Evolutionary conservation across 1,284 basidiomycete species (phyloP), one percentile per base, ranked within the genome.

Genomic region (Trichosporon sp.): DNA sequence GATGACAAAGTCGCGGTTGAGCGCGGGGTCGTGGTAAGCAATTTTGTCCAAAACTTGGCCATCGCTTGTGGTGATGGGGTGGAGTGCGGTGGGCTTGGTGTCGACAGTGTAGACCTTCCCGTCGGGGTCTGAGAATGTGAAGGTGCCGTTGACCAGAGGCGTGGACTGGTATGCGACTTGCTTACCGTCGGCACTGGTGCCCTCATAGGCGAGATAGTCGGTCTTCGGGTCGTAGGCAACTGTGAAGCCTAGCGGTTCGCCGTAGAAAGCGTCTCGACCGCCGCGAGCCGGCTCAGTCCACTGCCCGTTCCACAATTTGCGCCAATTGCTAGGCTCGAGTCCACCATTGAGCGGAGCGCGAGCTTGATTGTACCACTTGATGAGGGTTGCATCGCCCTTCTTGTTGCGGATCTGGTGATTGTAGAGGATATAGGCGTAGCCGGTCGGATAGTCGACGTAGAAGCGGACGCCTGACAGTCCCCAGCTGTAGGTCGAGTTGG

Each of bases 401-500:
- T 59, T 59, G 40, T 32, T 19, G 16, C 58, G 37, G 37, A 59
- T 14, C 40, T 59, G 58, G 37, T 46, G 37, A 27, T 59, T 59
- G 58, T 31, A 59, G 14, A 46, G 36, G 16, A 27, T 29, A 29
- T 59, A 59, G 2, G 58, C 58, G 29, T 46, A 59, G 2, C 58
- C 58, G 19, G 37, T 59, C 7, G 29, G 10, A 29, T 59, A 31
- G 44, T 59, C 58, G 40, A 33, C 25, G 19, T n/a, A 46, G 58
- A 59, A 59, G 37, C 58, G 58, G 10, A 19, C n/a, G 7, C 58
- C 58, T 1, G 58, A 59, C 16, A 59, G 37, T 4, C 58, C 58
- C 27, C 40, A 59, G 25, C 14, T 9, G 40, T 49, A 59, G 7
- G 58, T 59, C 25, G 23, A 31, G 44, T 49, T 49, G 3, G 58